These are phyloP conservation scores for Populus trichocarpa DNA, from an alignment of 441 rosid genomes.

Conservation along the genomic window DNA sequence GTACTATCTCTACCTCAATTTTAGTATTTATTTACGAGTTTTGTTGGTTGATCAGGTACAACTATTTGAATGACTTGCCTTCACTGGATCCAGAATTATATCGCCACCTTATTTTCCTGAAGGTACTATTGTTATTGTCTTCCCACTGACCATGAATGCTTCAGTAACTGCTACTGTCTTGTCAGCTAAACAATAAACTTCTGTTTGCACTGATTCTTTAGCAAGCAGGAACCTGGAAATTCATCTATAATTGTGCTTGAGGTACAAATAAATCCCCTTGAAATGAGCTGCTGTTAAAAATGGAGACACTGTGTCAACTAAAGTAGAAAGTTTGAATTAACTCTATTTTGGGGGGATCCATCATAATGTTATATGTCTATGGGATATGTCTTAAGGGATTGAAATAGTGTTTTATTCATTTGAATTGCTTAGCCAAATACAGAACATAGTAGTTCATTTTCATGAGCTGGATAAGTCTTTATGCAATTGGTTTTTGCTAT, in stretches of 20 bases:
- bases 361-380: neutral
- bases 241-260: neutral
- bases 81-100: constrained; percentile 96
- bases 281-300: neutral
- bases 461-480: neutral
- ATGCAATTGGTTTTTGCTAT: neutral
- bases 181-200: neutral
- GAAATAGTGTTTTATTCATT: neutral
- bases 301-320: neutral
- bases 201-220: neutral
- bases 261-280: neutral
- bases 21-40: neutral
- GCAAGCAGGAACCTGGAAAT: neutral
- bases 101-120: constrained; percentile 93
- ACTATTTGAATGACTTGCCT: constrained; percentile 94
- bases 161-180: neutral
- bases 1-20: neutral
- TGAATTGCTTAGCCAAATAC: neutral
- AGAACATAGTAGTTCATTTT: neutral
- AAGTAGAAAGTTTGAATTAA: neutral
- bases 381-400: neutral
- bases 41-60: constrained; percentile 58
- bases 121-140: constrained; percentile 44
- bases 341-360: neutral
- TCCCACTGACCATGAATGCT: neutral